A percentile compares a stretch with the other conserved stretches of the same genome.
Evolutionary conservation across 371 early-diverging fungal species (phyloP).

Genomic region (Nematocida ironsii): DNA sequence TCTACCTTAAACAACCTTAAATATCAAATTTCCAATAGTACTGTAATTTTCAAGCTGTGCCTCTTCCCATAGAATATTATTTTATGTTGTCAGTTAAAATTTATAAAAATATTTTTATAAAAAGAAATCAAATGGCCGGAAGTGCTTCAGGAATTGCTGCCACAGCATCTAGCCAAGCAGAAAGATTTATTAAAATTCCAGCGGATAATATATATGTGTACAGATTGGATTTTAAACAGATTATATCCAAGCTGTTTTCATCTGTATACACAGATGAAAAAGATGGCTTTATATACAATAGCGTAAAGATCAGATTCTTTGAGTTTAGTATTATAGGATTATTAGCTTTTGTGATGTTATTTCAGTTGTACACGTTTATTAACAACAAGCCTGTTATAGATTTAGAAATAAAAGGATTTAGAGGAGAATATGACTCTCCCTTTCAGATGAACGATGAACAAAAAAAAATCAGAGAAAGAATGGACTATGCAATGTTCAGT

Average conservation of each 20-base stretch:
- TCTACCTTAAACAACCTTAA: too few relatives aligned
- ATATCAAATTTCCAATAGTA: too few relatives aligned
- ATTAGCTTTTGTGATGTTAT: background rate
- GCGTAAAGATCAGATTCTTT: background rate
- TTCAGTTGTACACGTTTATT: background rate
- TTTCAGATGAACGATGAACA: background rate
- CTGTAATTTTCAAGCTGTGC: too few relatives aligned
- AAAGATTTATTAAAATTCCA: background rate
- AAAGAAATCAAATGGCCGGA: background rate
- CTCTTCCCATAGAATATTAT: too few relatives aligned
- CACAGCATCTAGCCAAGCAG: background rate
- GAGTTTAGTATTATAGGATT: background rate
- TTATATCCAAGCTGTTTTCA: background rate
- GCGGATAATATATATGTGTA: background rate
- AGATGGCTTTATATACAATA: background rate
- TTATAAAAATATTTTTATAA: background rate
- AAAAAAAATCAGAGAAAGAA: background rate
- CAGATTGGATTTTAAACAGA: background rate
- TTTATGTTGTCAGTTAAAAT: background rate
- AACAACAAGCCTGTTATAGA: background rate
- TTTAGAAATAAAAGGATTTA: conserved; percentile 2
- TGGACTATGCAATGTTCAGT: background rate
- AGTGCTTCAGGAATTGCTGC: background rate
- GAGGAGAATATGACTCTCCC: background rate
- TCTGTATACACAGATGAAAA: background rate